These are phyloP conservation scores for Metschnikowia koreensis DNA, from an alignment of 805 yeast species.

Conservation along the genomic window DNA sequence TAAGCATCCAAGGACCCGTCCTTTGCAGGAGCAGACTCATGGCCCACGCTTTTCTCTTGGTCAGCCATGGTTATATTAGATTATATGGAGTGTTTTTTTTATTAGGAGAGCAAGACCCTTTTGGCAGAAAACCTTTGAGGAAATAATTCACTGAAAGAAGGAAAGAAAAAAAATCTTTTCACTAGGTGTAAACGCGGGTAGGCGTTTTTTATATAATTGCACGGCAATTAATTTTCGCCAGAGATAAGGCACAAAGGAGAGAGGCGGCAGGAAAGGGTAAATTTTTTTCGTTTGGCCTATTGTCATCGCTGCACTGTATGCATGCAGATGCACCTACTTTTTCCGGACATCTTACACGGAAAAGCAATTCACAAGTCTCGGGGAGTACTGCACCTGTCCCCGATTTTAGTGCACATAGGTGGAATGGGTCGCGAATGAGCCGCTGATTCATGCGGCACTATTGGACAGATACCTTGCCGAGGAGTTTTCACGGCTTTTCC, in stretches of 20 bases:
- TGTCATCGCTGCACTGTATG: conserved; percentile 7
- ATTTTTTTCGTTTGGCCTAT: neutral
- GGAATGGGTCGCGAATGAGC: neutral
- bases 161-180: neutral
- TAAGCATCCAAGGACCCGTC: conserved; percentile 23
- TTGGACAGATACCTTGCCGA: conserved; percentile 7
- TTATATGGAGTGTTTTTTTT: too few species aligned
- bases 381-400: neutral
- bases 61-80: conserved; percentile 11
- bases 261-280: neutral
- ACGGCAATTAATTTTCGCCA: neutral
- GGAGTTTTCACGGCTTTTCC: conserved; percentile 6
- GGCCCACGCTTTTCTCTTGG: conserved; percentile 13
- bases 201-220: conserved; percentile 3
- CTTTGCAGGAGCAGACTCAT: conserved; percentile 13
- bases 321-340: neutral
- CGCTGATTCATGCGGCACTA: conserved; percentile 1
- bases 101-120: neutral
- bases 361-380: conserved; percentile 1
- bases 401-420: neutral
- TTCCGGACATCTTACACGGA: neutral
- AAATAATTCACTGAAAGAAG: neutral
- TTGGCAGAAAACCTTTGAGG: neutral
- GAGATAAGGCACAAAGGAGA: conserved; percentile 6
- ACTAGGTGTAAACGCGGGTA: neutral